phyloP scores from a whole-genome alignment of 2,329 filamentous ascomycete genomes.

The Fusarium sp. region DNA sequence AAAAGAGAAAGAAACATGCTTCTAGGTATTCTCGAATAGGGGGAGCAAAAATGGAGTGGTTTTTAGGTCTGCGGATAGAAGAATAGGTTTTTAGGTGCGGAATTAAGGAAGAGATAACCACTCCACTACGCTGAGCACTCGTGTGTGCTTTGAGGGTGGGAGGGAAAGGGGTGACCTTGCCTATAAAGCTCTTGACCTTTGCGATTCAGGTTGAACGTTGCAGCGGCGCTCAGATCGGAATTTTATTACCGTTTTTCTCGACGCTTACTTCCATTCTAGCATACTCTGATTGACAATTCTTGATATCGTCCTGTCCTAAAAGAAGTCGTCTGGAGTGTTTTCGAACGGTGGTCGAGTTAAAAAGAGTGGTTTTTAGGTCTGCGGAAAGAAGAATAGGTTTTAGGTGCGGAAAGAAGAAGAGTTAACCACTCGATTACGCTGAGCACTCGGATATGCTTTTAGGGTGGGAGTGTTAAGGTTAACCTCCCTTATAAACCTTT shows the following conservation, averaged over 20 bases:
- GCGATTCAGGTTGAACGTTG: neutral
- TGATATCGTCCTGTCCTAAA: rapidly evolving
- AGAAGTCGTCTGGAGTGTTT: neutral
- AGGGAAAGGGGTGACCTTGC: neutral
- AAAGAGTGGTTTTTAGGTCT: neutral
- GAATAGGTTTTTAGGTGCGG: neutral
- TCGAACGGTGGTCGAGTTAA: neutral
- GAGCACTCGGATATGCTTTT: neutral
- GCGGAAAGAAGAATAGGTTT: neutral
- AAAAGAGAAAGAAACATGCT: too few relatives aligned
- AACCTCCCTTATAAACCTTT: neutral
- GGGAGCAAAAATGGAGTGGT: neutral
- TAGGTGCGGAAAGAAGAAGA: neutral
- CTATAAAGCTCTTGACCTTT: neutral
- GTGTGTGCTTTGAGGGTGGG: neutral
- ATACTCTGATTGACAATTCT: neutral
- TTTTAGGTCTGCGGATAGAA: neutral
- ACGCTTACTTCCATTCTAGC: neutral
- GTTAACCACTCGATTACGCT: neutral
- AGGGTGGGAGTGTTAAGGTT: neutral
- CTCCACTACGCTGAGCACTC: neutral
- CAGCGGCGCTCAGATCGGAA: neutral
- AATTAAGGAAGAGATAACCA: neutral
- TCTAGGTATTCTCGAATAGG: neutral
- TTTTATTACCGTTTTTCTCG: neutral